A percentile compares a stretch with the other conserved stretches of the same genome.
Conservation (phyloP, 306 rosid species). For the Dicorynia guianensis region DNA sequence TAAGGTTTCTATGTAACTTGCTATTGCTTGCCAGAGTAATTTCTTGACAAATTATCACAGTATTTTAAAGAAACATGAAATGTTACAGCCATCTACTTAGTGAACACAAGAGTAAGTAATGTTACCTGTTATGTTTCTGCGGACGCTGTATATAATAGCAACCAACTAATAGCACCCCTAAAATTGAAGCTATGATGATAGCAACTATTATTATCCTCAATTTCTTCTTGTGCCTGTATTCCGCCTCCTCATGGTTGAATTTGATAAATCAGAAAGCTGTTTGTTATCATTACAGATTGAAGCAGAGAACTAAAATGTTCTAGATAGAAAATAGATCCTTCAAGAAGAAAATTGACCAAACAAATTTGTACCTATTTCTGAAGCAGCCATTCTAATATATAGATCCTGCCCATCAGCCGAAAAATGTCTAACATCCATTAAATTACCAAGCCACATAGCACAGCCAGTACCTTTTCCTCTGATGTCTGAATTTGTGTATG, state of each 20-base stretch:
- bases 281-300: background rate
- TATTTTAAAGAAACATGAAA: background rate
- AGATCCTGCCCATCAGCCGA: slow-evolving; percentile 29
- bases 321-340: too few relatives aligned
- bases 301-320: background rate
- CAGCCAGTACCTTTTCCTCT: slow-evolving; percentile 40
- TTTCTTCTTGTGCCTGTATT: background rate
- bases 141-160: background rate
- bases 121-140: background rate
- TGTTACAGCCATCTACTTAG: too few relatives aligned
- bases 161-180: background rate
- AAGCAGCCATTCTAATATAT: slow-evolving; percentile 33
- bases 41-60: background rate
- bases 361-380: slow-evolving; percentile 18
- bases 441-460: slow-evolving; percentile 48
- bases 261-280: background rate
- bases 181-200: background rate
- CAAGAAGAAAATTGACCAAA: too few relatives aligned
- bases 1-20: too few relatives aligned
- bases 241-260: slow-evolving; percentile 2
- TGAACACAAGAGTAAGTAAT: background rate
- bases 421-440: slow-evolving; percentile 38
- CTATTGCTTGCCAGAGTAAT: too few relatives aligned
- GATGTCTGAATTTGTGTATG: slow-evolving; percentile 43
- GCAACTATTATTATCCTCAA: background rate